These are phyloP conservation scores for Fusarium poae DNA, from an alignment of 2,329 filamentous ascomycete species.

Conservation along the genomic window DNA sequence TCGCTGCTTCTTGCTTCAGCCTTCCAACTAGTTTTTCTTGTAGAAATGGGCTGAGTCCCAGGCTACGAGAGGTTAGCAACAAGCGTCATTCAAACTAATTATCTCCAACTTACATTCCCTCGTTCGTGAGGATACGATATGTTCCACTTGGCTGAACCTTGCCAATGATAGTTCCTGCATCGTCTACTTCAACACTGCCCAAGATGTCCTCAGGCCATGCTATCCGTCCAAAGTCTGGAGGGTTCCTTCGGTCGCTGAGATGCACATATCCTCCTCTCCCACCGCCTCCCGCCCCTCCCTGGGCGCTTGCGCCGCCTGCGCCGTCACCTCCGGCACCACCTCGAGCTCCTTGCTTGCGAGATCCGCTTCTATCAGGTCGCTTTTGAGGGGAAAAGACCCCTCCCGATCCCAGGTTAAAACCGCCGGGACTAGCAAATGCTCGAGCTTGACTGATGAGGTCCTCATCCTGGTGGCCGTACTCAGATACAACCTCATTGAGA, in stretches of 20 bases:
- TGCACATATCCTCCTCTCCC: constrained; percentile 74
- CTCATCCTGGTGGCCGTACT: constrained; percentile 69
- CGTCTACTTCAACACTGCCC: constrained; percentile 75
- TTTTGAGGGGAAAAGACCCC: constrained; percentile 64
- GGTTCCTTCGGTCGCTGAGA: constrained; percentile 72
- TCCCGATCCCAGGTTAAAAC: constrained; percentile 64
- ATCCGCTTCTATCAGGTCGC: constrained; percentile 52
- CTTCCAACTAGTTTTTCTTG: constrained; percentile 66
- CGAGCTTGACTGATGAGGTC: constrained; percentile 68
- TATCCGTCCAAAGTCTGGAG: constrained; percentile 75
- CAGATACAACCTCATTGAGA: constrained; percentile 67
- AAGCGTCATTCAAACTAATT: not conserved
- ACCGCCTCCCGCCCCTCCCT: constrained; percentile 71
- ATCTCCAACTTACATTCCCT: constrained; percentile 72
- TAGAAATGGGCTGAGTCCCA: constrained; percentile 60
- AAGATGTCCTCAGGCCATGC: constrained; percentile 78
- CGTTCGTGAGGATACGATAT: constrained; percentile 73
- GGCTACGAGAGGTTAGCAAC: constrained; percentile 46
- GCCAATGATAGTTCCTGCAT: constrained; percentile 67
- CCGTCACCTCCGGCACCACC: constrained; percentile 60
- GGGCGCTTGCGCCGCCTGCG: constrained; percentile 68
- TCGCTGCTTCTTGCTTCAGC: constrained; percentile 64
- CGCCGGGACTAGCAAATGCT: constrained; percentile 71
- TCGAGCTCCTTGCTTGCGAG: constrained; percentile 54
- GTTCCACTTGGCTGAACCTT: constrained; percentile 71